Evolutionary conservation across 2,329 filamentous ascomycete genomes (phyloP), one percentile per base, ranked within the genome.

Genomic region (Aspergillus neotritici): DNA sequence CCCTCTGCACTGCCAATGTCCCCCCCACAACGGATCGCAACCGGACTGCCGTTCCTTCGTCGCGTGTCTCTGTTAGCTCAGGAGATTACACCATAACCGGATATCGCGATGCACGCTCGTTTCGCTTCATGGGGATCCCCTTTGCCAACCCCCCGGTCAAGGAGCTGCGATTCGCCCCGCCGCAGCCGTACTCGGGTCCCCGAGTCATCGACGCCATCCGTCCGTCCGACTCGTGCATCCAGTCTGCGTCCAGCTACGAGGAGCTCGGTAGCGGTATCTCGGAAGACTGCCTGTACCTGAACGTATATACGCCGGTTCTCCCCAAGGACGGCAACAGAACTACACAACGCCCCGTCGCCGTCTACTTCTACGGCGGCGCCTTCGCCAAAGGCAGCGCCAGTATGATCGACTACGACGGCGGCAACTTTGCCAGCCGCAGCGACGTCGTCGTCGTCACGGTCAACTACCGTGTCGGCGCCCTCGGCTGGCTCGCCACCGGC

Each of bases 121-220:
- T 58, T 43, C 55, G 54, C 3, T 76, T 75, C 51, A 56, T 70
- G 0, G 71, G 72, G 0, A 63, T 76, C 3, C 73, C 73, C 0
- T 76, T 74, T 39, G 73, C 70, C 1, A 52, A 70, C 3, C 67
- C 72, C 3, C 72, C 74, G 2, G 65, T 62, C 1, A 67, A 67
- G 0, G 60, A 73, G 10, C 55, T 64, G 25, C 66, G 73, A 2
- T 73, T 76, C 40, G 62, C 64, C 2, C 65, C 62, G 3, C 61
- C 69, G 1, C 58, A 55, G 28, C 46, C 54, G 5, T 59, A 60
- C 33, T 52, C 53, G 3, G 56, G 54, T 4, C 44, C 45, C 10
- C n/a, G n/a, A 57, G 53, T 28, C 50, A 57, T 66, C 36, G 57
- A 69, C 43, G 65, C 63, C 1, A 56, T 57, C 1, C 52, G 43